Conservation (phyloP, 768 basidiomycete species). For the Agaricus subrufescens region DNA sequence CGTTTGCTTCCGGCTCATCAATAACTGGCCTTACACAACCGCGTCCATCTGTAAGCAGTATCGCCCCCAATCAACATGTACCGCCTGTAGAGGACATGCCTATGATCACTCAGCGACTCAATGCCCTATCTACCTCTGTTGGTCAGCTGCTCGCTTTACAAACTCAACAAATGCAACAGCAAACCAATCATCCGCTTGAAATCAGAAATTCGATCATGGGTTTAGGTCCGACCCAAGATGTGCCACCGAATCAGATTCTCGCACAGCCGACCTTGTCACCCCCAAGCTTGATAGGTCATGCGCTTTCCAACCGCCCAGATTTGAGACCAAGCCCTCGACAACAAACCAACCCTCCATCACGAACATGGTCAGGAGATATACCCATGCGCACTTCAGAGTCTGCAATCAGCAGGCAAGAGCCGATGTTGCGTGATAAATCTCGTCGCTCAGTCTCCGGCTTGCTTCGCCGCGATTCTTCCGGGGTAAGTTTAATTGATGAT, state of each 20-base stretch:
- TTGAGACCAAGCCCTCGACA: constrained; percentile 54
- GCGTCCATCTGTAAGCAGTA: constrained; percentile 62
- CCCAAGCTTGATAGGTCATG: constrained; percentile 47
- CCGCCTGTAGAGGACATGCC: constrained; percentile 63
- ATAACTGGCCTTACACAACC: constrained; percentile 23
- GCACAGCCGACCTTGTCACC: constrained; percentile 35
- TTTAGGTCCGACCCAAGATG: constrained; percentile 39
- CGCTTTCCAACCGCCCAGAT: constrained; percentile 62
- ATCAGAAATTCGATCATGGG: constrained; percentile 37
- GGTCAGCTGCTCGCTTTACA: constrained; percentile 80
- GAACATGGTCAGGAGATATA: constrained; percentile 84
- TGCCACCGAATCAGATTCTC: constrained; percentile 41
- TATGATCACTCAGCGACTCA: constrained; percentile 73
- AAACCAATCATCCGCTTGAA: constrained; percentile 30
- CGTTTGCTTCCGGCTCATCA: constrained; percentile 48
- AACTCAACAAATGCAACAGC: constrained; percentile 60
- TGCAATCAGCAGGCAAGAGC: constrained; percentile 38
- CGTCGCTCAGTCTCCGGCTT: constrained; percentile 69
- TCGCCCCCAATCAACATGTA: constrained; percentile 67
- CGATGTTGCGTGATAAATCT: constrained; percentile 50
- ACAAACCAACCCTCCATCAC: constrained; percentile 59
- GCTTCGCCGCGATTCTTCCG: constrained; percentile 70
- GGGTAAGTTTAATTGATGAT: constrained; percentile 41
- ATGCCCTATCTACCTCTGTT: constrained; percentile 78
- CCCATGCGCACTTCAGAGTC: constrained; percentile 53